These are phyloP conservation scores for Camellia lanceoleosa DNA, from an alignment of 148 eudicot species.

Conservation along the genomic window DNA sequence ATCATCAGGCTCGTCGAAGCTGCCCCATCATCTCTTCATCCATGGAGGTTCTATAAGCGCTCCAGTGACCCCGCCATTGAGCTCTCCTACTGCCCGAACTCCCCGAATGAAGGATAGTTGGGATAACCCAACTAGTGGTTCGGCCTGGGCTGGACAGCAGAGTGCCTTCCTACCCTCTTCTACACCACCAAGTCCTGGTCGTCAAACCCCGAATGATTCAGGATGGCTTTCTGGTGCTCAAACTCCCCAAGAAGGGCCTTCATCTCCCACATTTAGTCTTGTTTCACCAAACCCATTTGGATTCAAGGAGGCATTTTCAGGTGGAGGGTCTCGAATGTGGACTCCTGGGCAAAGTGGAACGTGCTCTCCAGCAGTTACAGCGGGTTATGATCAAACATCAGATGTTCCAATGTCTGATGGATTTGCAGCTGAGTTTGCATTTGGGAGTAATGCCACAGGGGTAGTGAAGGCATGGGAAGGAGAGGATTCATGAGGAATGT, in stretches of 20 bases:
- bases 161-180: slow-evolving; percentile 65
- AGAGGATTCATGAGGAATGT: slow-evolving; percentile 86
- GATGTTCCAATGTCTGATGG: slow-evolving; percentile 86
- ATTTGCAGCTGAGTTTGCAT: slow-evolving; percentile 87
- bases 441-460: slow-evolving; percentile 55
- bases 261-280: slow-evolving; percentile 91
- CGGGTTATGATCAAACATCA: slow-evolving; percentile 58
- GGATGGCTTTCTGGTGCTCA: slow-evolving; percentile 73
- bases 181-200: slow-evolving; percentile 81
- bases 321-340: slow-evolving; percentile 84
- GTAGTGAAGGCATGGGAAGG: slow-evolving; percentile 96
- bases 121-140: slow-evolving; percentile 50
- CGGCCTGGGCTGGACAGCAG: slow-evolving; percentile 62
- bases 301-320: slow-evolving; percentile 55
- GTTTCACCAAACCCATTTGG: slow-evolving; percentile 77
- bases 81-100: slow-evolving; percentile 81
- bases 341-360: slow-evolving; percentile 96
- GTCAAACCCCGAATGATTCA: slow-evolving; percentile 57
- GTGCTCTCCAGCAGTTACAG: slow-evolving; percentile 75
- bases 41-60: slow-evolving; percentile 93
- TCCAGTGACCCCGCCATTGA: slow-evolving; percentile 91
- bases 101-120: slow-evolving; percentile 63
- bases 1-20: slow-evolving; percentile 55
- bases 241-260: slow-evolving; percentile 62
- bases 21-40: slow-evolving; percentile 59